Percentiles rank a stretch among this genome's conserved stretches.
Conservation (phyloP, 495 filamentous ascomycete genomes). For the Aspergillus diversus region DNA sequence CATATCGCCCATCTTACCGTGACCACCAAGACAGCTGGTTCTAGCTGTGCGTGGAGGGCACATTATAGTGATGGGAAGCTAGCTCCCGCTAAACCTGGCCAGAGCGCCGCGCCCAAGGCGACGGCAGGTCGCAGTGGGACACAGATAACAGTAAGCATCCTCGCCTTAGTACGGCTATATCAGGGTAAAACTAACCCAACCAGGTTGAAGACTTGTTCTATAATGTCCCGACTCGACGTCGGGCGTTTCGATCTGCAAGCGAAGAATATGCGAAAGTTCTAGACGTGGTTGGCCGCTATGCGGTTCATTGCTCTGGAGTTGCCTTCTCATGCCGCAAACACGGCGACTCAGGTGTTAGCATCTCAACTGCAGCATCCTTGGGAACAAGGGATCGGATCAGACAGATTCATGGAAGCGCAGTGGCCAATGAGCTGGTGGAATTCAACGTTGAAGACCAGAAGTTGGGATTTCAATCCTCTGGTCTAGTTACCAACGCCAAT, state of each 20-base stretch:
- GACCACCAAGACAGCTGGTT: slow-evolving; percentile 90
- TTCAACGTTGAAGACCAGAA: slow-evolving; percentile 73
- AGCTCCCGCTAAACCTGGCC: slow-evolving; percentile 86
- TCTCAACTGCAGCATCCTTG: slow-evolving; percentile 74
- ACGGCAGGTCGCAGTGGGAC: slow-evolving; percentile 92
- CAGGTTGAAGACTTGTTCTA: slow-evolving; percentile 96
- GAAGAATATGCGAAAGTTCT: slow-evolving; percentile 99
- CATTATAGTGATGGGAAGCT: slow-evolving; percentile 86
- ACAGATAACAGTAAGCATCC: slow-evolving; percentile 76
- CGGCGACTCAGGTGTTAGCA: slow-evolving; percentile 80
- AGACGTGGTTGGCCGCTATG: slow-evolving; percentile 91
- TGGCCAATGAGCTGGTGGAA: slow-evolving; percentile 88
- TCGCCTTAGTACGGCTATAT: background rate
- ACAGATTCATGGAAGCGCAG: slow-evolving; percentile 81
- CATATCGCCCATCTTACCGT: slow-evolving; percentile 96
- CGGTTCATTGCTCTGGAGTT: slow-evolving; percentile 89
- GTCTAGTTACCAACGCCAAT: slow-evolving; percentile 90
- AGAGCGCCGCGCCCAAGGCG: slow-evolving; percentile 84
- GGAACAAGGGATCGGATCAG: slow-evolving; percentile 81
- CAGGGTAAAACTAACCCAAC: slow-evolving; percentile 14
- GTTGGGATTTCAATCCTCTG: slow-evolving; percentile 81
- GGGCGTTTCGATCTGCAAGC: slow-evolving; percentile 87
- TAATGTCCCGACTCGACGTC: slow-evolving; percentile 85
- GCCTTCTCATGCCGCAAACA: slow-evolving; percentile 97
- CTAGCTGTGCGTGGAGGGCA: slow-evolving; percentile 86